Conservation (phyloP, 331 rosid genomes). For the Stylosanthes scabra region DNA sequence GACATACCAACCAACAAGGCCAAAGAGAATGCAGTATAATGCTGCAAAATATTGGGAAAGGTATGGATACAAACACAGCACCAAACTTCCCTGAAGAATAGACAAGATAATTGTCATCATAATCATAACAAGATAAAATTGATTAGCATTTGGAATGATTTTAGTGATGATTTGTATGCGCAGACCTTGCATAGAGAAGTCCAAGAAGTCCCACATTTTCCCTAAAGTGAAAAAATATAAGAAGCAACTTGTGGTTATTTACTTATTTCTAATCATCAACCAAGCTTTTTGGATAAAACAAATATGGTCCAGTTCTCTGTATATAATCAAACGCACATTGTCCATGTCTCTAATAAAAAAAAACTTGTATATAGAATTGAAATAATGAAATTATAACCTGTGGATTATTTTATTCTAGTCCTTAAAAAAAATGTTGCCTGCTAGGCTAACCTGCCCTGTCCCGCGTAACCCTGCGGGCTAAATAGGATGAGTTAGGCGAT, state of each 20-base stretch:
- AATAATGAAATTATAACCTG: too few species aligned
- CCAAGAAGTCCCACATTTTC: constrained; percentile 99
- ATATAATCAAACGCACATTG: too few species aligned
- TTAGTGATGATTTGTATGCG: constrained; percentile 24
- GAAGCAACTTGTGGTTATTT: constrained; percentile 6
- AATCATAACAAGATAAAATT: constrained; percentile 5
- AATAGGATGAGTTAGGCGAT: too few species aligned
- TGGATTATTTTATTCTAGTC: too few species aligned
- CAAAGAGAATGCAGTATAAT: constrained; percentile 81
- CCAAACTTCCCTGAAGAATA: constrained; percentile 87
- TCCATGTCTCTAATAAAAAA: too few species aligned
- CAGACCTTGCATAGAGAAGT: constrained; percentile 84
- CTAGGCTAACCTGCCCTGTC: too few species aligned
- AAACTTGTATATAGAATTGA: too few species aligned
- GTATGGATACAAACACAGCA: constrained; percentile 97
- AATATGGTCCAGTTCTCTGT: too few species aligned
- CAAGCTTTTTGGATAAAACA: too few species aligned
- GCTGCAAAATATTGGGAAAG: constrained; percentile 89
- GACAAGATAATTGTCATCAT: neutral
- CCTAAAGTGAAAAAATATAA: constrained; percentile 49
- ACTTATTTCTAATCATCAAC: too few species aligned
- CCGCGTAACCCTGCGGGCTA: too few species aligned
- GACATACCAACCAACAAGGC: constrained; percentile 70
- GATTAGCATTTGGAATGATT: neutral
- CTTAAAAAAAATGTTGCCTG: too few species aligned